Evolutionary conservation across 2,329 filamentous ascomycete species (phyloP), one percentile per base, ranked within the genome.

Genomic region (Aspergillus sp.): DNA sequence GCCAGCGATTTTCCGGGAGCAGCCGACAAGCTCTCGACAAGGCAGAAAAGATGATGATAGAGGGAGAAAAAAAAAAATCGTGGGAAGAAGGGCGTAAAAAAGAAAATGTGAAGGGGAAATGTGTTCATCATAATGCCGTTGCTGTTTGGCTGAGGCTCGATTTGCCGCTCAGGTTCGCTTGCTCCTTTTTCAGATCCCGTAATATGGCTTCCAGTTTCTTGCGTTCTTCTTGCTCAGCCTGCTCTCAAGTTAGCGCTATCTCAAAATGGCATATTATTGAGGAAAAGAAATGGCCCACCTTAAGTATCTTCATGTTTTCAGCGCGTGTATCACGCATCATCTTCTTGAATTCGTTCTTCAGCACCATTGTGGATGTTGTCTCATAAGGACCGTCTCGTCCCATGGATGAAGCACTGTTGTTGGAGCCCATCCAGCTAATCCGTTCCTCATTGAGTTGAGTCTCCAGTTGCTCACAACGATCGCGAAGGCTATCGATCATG

Each of bases 291-390:
- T 46, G 60, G 78, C 84, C 76, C 73, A 90, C 88, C 78, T 84
- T 85, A 56, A 90, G 69, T 59, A 82, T 78, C 74, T 83, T 88
- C 66, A 86, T 77, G 60, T 84, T 86, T 71, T 91, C 88, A 1
- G 81, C 79, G 60, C 87, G 83, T 48, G 86, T 86, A 68, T 90
- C 87, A 62, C 86, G 82, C 87, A 90, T 90, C 88, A 90, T 90
- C 77, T 88, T 90, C 79, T 89, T 90, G 70, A 91, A 91, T 71
- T 91, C 88, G 61, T 86, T 87, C 73, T 86, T 86, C 68, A 91
- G 69, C 41, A 90, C 86, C 74, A 84, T 84, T 23, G 86, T 87
- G 65, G 86, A 89, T 11, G 86, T 90, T 9, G 79, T 83, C 62
- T 87, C 85, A 14, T 73, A 67, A 55, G 76, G 69, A 50, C 72